phyloP scores from a whole-genome alignment of 495 filamentous ascomycete species.

The Jackrogersella multiformis region DNA sequence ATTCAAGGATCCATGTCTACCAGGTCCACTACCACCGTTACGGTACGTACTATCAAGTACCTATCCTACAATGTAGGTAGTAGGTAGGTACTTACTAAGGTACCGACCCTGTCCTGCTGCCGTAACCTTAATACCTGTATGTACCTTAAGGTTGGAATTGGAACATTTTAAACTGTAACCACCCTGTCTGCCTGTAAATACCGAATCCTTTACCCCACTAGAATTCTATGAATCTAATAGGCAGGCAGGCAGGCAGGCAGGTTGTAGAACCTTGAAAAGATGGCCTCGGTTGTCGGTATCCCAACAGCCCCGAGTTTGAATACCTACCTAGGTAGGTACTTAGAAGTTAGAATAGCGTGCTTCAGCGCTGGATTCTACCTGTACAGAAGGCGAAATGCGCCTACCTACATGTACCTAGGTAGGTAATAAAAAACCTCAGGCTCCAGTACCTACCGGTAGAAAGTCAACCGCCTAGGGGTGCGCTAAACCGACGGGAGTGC shows the following conservation, averaged over 20 bases:
- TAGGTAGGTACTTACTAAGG: no score
- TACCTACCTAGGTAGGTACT: no score
- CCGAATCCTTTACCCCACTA: slow-evolving; percentile 11
- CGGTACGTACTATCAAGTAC: slow-evolving; percentile 5
- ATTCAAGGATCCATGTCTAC: background rate
- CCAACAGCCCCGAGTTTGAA: no score
- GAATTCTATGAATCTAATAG: slow-evolving; percentile 4
- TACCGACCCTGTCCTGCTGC: no score
- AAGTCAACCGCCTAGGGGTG: slow-evolving; percentile 4
- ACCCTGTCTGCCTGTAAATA: slow-evolving; percentile 2
- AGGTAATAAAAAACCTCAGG: no score
- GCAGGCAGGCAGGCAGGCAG: slow-evolving; percentile 14
- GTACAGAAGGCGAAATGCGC: slow-evolving; percentile 1
- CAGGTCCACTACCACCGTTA: no score
- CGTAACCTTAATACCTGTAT: background rate
- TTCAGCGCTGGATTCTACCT: background rate
- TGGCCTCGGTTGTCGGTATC: slow-evolving; percentile 30
- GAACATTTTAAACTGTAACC: slow-evolving; percentile 6
- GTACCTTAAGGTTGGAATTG: background rate
- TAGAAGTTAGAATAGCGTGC: slow-evolving; percentile 6
- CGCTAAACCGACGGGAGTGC: slow-evolving; percentile 30
- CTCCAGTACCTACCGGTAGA: no score
- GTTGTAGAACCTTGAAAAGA: background rate
- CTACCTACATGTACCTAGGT: no score
- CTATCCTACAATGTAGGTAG: no score